A percentile compares a stretch with the other conserved stretches of the same genome.
phyloP scores from a whole-genome alignment of 2,329 filamentous ascomycete species.

The Arachnomyces sp. region DNA sequence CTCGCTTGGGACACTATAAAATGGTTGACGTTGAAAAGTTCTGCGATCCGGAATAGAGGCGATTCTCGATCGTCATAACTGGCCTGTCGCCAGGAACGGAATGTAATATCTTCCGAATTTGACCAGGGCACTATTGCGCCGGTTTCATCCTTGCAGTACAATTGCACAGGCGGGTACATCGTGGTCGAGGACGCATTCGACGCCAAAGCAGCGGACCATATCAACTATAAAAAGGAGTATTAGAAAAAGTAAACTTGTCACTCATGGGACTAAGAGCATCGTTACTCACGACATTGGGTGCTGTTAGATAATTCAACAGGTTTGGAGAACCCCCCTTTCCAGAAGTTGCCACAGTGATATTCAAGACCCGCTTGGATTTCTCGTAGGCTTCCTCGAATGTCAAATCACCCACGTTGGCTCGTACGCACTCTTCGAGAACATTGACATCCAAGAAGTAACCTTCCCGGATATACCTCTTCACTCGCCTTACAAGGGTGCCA shows the following conservation, averaged over 20 bases:
- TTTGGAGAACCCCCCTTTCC: slow-evolving; percentile 70
- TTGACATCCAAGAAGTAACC: slow-evolving; percentile 79
- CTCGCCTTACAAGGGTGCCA: slow-evolving; percentile 58
- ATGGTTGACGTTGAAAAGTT: slow-evolving; percentile 89
- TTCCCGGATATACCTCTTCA: slow-evolving; percentile 62
- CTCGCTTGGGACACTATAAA: slow-evolving; percentile 90
- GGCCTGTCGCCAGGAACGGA: slow-evolving; percentile 61
- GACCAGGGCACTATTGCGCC: slow-evolving; percentile 70
- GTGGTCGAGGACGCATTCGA: slow-evolving; percentile 47
- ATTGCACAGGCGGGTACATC: slow-evolving; percentile 57
- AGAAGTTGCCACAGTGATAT: slow-evolving; percentile 80
- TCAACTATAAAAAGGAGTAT: slow-evolving; percentile 48
- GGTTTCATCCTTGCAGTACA: slow-evolving; percentile 70
- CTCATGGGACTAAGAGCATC: no score
- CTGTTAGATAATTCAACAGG: slow-evolving; percentile 83
- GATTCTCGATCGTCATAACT: slow-evolving; percentile 60
- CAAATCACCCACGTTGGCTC: slow-evolving; percentile 76
- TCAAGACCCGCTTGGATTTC: slow-evolving; percentile 76
- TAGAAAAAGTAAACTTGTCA: no score
- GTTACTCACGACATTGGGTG: slow-evolving; percentile 74
- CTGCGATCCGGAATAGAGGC: slow-evolving; percentile 63
- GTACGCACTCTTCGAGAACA: slow-evolving; percentile 75
- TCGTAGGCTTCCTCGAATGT: slow-evolving; percentile 91
- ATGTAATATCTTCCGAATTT: slow-evolving; percentile 51
- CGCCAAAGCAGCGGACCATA: slow-evolving; percentile 37